Base-by-base conservation (phyloP, 495 filamentous ascomycete species). In the Choiromyces venosus region DNA sequence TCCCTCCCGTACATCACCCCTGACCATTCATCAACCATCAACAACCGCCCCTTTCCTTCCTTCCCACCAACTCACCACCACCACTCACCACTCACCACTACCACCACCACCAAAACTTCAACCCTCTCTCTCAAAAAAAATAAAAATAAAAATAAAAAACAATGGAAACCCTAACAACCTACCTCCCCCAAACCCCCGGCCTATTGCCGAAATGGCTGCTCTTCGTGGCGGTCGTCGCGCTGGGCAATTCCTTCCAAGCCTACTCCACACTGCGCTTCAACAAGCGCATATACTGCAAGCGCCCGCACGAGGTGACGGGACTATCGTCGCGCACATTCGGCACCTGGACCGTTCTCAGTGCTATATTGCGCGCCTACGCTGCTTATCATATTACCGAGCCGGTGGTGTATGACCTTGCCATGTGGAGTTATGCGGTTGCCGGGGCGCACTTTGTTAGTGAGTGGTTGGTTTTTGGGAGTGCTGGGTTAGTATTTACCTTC, bases 301-400 rank as follows among this genome's bases (percentile, higher is more conserved):
- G 69, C 7, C 79, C 80, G 38, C 37, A 67, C 72, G 71, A 74
- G 75, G 88, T 89, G 35, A 92, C 90, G 4, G 85, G 90, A 6
- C 88, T 97, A 44, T 90, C 90, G 36, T 88, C 91, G 8, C 91
- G 95, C 69, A 87, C 92, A 14, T 97, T 98, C 81, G 96, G 93
- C 61, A 96, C 93, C 72, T 99, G 93, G 88, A 97, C 94, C 0
- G 86, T 94, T 75, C 82, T 97, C 67, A 87, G 89, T 18, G 84
- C 87, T 42, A 83, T 97, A 42, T 85, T 98, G 67, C 88, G 95
- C 38, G 79, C 94, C 74, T 96, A 95, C 78, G 92, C 93, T 14
- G 91, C 91, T 37, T 97, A 97, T 85, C 85, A 97, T 82, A 90
- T 97, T 72, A 83, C 87, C 52, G 88, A 91, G 70, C 85, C 88